These are phyloP conservation scores for Alternaria gansuensis DNA, from an alignment of 2,329 filamentous ascomycete genomes.

Conservation along the genomic window DNA sequence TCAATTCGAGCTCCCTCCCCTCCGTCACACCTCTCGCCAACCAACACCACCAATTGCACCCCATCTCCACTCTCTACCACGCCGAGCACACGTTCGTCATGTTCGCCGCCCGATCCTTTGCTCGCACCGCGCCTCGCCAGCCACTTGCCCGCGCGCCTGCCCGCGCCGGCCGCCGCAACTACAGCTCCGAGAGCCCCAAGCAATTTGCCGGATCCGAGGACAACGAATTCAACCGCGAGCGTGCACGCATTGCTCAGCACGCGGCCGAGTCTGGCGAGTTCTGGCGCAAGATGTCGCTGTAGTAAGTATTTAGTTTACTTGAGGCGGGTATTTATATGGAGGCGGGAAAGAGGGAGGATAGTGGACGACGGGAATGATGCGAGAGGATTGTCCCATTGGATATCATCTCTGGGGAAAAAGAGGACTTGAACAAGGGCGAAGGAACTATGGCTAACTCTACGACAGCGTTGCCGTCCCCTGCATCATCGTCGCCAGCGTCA, in stretches of 20 bases:
- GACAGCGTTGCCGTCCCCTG: constrained; percentile 77
- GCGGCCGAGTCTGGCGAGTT: constrained; percentile 84
- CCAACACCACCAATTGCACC: constrained; percentile 34
- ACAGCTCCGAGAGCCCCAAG: constrained; percentile 69
- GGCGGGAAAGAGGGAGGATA: background rate
- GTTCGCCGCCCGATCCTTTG: constrained; percentile 46
- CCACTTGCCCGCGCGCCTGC: constrained; percentile 64
- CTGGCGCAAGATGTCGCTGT: constrained; percentile 96
- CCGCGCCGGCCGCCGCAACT: constrained; percentile 74
- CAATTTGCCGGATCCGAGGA: constrained; percentile 71
- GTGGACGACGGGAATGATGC: constrained; percentile 5
- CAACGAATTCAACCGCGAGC: constrained; percentile 94
- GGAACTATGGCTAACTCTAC: constrained; percentile 27
- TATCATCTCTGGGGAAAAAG: background rate
- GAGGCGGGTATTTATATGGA: no score
- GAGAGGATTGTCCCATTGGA: constrained; percentile 10
- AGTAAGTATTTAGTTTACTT: constrained; percentile 67
- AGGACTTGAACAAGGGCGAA: background rate
- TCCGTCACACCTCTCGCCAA: constrained; percentile 34
- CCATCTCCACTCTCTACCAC: constrained; percentile 49
- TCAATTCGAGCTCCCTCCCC: constrained; percentile 32
- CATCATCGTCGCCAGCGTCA: constrained; percentile 75
- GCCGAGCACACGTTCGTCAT: constrained; percentile 37
- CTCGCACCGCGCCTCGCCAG: constrained; percentile 64
- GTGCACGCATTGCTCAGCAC: constrained; percentile 88